Conservation (phyloP, 1,284 basidiomycete species). For the Wolfiporia cocos region DNA sequence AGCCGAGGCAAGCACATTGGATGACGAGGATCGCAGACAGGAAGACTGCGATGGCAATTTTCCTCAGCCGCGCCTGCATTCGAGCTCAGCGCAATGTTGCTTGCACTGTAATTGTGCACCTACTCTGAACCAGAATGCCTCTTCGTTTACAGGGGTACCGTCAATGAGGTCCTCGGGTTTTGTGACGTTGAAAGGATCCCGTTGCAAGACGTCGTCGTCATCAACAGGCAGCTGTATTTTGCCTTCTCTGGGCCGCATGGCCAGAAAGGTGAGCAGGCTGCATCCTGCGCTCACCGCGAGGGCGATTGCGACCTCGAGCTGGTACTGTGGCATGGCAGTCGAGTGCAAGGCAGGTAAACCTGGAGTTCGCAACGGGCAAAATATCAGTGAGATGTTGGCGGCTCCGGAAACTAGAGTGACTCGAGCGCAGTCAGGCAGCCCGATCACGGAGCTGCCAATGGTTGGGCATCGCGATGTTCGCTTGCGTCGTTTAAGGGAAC, state of each 20-base stretch:
- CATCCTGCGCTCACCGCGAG: conserved; percentile 38
- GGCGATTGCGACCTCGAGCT: conserved; percentile 46
- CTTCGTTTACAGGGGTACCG: conserved; percentile 70
- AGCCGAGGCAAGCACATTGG: conserved; percentile 49
- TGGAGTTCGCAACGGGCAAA: background rate
- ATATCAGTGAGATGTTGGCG: background rate
- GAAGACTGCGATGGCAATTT: conserved; percentile 41
- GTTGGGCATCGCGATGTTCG: background rate
- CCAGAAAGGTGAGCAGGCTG: conserved; percentile 39
- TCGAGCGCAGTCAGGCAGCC: too few species aligned
- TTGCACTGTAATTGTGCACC: conserved; percentile 20
- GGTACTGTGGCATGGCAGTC: conserved; percentile 46
- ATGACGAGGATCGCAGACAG: conserved; percentile 41
- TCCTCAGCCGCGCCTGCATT: conserved; percentile 48
- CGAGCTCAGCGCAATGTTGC: background rate
- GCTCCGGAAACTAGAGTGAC: too few species aligned
- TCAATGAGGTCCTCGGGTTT: conserved; percentile 66
- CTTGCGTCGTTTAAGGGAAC: background rate
- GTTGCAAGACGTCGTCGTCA: conserved; percentile 29
- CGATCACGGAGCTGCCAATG: too few species aligned
- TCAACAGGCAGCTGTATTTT: conserved; percentile 51
- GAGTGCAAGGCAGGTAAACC: background rate
- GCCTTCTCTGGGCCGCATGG: conserved; percentile 37
- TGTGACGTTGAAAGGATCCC: conserved; percentile 76
- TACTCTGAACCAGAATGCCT: conserved; percentile 68